These are phyloP conservation scores for Mollisiaceae sp. DNA, from an alignment of 2,329 filamentous ascomycete genomes.

Conservation along the genomic window DNA sequence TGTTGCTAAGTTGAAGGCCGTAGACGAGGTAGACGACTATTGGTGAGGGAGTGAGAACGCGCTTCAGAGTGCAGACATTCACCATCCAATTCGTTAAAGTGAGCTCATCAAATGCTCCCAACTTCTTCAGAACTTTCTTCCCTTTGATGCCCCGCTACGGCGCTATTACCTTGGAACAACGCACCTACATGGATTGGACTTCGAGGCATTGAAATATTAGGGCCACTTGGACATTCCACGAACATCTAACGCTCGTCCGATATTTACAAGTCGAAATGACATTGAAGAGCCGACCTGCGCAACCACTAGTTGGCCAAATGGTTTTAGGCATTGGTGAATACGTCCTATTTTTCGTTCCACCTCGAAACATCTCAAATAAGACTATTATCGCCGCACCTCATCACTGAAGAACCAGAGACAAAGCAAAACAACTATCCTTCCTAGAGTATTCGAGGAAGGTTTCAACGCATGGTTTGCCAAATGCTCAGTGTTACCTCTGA, in stretches of 20 bases:
- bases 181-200: background rate
- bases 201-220: background rate
- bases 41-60: background rate
- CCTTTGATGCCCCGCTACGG: background rate
- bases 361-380: too few relatives aligned
- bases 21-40: background rate
- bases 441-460: too few relatives aligned
- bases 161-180: background rate
- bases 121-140: background rate
- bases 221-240: background rate
- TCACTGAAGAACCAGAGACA: too few relatives aligned
- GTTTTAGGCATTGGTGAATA: too few relatives aligned
- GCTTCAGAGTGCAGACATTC: background rate
- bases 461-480: too few relatives aligned
- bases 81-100: background rate
- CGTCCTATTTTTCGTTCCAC: too few relatives aligned
- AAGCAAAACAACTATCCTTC: too few relatives aligned
- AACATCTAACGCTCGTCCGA: background rate
- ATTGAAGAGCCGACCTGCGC: background rate
- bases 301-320: too few relatives aligned
- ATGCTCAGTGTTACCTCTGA: too few relatives aligned
- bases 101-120: background rate
- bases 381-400: too few relatives aligned
- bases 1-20: background rate
- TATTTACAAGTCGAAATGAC: background rate